phyloP scores from a whole-genome alignment of 2,329 filamentous ascomycete genomes.

The Coniochaeta hoffmannii region DNA sequence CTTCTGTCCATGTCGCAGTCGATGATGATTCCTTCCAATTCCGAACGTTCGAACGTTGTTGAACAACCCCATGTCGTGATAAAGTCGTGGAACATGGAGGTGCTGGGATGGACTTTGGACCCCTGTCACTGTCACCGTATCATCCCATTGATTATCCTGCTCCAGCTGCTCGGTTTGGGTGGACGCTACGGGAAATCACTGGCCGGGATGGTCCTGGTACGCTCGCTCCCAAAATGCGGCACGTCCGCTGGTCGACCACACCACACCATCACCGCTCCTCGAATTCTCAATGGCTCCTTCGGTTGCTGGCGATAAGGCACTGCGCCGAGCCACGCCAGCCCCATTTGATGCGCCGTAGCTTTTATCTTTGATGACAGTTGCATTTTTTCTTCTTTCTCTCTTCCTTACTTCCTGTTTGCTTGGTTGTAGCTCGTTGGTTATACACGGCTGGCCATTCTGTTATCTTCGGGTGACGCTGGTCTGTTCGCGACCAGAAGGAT shows the following conservation, averaged over 20 bases:
- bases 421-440: neutral
- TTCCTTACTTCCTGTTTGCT: no score
- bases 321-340: neutral
- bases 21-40: neutral
- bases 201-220: neutral
- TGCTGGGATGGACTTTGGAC: no score
- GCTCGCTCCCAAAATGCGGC: neutral
- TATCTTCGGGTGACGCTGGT: neutral
- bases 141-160: neutral
- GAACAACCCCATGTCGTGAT: neutral
- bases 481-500: neutral
- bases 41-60: neutral
- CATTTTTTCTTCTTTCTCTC: neutral
- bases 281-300: neutral
- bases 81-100: no score
- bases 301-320: neutral
- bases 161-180: neutral
- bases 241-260: neutral
- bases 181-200: neutral
- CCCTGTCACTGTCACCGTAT: neutral
- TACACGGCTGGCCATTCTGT: neutral
- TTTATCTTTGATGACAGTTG: neutral
- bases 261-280: neutral
- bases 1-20: neutral
- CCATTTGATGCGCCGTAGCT: neutral